These are phyloP conservation scores for Neofusicoccum ribis DNA, from an alignment of 2,329 filamentous ascomycete genomes.

Conservation along the genomic window DNA sequence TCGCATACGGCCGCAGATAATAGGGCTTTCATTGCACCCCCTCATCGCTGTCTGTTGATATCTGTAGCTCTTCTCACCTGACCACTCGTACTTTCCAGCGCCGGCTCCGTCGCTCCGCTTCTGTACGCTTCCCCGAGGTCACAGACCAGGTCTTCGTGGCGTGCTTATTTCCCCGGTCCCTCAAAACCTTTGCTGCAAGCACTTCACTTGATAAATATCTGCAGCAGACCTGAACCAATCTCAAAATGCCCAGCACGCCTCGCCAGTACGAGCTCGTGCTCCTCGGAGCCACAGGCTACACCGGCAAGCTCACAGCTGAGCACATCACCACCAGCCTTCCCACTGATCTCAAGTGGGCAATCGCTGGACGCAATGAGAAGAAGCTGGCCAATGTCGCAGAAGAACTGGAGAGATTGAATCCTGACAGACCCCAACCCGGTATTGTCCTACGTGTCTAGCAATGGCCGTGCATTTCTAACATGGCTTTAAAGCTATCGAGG, in stretches of 20 bases:
- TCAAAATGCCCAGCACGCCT: background rate
- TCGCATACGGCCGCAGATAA: background rate
- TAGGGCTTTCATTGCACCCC: background rate
- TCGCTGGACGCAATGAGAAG: conserved; percentile 75
- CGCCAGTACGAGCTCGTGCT: conserved; percentile 66
- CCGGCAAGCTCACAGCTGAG: conserved; percentile 73
- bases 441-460: conserved; percentile 25
- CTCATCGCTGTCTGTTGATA: background rate
- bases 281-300: conserved; percentile 76
- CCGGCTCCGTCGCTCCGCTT: background rate
- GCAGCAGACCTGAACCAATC: background rate
- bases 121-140: conserved; percentile 8
- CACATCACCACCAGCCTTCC: conserved; percentile 71
- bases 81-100: background rate
- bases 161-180: background rate
- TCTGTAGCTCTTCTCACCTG: background rate
- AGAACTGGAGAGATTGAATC: conserved; percentile 65
- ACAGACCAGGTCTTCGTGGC: conserved; percentile 10
- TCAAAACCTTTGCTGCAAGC: background rate
- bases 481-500: conserved; percentile 35
- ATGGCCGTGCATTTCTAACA: background rate
- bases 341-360: conserved; percentile 80
- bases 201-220: background rate
- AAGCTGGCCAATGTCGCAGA: conserved; percentile 72
- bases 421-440: conserved; percentile 72